phyloP scores from a whole-genome alignment of 2,329 filamentous ascomycete species.

The Calonectria naviculata region DNA sequence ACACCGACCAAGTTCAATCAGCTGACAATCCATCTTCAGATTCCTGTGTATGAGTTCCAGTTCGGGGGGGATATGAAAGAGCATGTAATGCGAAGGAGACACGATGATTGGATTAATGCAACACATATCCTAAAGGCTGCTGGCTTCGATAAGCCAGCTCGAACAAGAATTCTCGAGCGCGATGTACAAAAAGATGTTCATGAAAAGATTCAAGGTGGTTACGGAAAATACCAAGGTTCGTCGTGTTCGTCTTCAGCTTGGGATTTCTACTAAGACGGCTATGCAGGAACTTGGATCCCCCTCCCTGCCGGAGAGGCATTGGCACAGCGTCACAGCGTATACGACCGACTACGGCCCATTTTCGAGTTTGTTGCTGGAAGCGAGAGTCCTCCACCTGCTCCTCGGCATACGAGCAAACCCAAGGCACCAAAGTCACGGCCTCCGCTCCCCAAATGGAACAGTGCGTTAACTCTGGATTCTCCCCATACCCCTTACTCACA shows the following conservation, averaged over 20 bases:
- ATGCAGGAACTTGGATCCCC: constrained; percentile 92
- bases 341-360: constrained; percentile 85
- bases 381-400: constrained; percentile 90
- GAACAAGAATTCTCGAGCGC: constrained; percentile 93
- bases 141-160: constrained; percentile 95
- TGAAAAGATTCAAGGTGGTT: constrained; percentile 98
- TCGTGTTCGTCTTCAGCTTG: background rate
- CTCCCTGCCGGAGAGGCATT: constrained; percentile 83
- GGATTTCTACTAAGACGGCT: background rate
- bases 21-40: constrained; percentile 61
- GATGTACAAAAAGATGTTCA: constrained; percentile 97
- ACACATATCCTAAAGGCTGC: constrained; percentile 98
- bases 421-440: constrained; percentile 72
- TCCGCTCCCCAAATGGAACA: constrained; percentile 68
- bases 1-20: background rate
- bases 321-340: constrained; percentile 87
- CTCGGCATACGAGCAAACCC: constrained; percentile 90
- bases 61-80: constrained; percentile 81
- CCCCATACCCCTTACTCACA: constrained; percentile 18
- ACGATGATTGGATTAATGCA: constrained; percentile 99
- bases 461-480: constrained; percentile 31
- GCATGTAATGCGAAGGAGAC: constrained; percentile 95
- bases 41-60: constrained; percentile 94
- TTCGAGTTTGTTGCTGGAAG: constrained; percentile 90
- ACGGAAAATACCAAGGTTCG: constrained; percentile 96